Conservation (phyloP, 2,329 filamentous ascomycete genomes). For the Truncatella angustata region DNA sequence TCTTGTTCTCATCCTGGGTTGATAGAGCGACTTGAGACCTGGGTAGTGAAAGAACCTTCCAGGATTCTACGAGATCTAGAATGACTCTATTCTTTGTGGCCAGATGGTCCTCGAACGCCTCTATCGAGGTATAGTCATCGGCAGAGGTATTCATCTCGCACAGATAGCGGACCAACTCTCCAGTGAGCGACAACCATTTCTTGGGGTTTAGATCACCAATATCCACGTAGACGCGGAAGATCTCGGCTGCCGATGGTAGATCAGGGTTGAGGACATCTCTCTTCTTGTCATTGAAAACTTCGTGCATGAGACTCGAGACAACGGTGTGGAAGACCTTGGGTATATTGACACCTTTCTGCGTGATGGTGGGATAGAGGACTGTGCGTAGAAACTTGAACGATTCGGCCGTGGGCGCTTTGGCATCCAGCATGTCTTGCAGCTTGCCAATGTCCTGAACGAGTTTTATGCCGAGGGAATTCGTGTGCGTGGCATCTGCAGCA, state of each 20-base stretch:
- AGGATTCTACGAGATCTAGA: conserved; percentile 38
- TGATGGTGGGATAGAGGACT: conserved; percentile 29
- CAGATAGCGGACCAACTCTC: conserved; percentile 32
- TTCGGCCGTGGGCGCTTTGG: conserved; percentile 18
- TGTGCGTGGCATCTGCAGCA: conserved; percentile 7
- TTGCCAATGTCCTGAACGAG: conserved; percentile 23
- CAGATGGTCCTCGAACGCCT: conserved; percentile 27
- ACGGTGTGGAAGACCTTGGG: conserved; percentile 30
- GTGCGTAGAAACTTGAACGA: conserved; percentile 24
- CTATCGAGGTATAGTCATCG: conserved; percentile 22
- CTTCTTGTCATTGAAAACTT: conserved; percentile 30
- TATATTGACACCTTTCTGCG: conserved; percentile 18
- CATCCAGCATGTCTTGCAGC: conserved; percentile 31
- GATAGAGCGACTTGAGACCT: conserved; percentile 11
- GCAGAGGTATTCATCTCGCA: conserved; percentile 23
- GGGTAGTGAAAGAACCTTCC: conserved; percentile 38
- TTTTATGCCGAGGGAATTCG: conserved; percentile 5
- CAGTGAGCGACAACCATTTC: conserved; percentile 32
- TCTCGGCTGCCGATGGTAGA: conserved; percentile 37
- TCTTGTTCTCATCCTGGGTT: conserved; percentile 13
- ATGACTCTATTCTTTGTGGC: conserved; percentile 30
- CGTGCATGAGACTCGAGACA: conserved; percentile 27
- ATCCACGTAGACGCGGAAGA: conserved; percentile 34
- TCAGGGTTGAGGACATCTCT: conserved; percentile 24
- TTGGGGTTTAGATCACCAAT: conserved; percentile 30